Base-by-base conservation (phyloP, 306 rosid species). In the Elaeagnus macrophylla region DNA sequence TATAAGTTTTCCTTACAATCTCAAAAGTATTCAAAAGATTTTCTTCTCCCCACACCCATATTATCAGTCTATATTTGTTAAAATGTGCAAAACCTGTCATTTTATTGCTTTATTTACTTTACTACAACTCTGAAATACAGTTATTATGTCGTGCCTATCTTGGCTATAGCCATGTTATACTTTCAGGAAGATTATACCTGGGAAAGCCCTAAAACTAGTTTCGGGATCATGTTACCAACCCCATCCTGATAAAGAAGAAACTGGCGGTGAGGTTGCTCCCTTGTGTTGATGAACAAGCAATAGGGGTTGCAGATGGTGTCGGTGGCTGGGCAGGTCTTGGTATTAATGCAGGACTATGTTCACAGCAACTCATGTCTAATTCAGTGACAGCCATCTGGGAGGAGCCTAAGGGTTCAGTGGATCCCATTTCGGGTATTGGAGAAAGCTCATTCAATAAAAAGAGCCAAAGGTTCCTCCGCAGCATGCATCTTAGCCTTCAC, bases 241-340 rank as follows among this genome's bases (percentile, higher is more conserved):
- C 25, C 99, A 91, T 68, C 99, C 99, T 3, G 94, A 84, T 54
- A 93, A 91, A 73, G 99, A 93, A 71, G 96, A 87, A 49, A 93
- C 96, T 53, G 99, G 99, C 4, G 99, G 99, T 65, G 99, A 93
- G 78, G 96, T 87, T 60, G 99, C 99, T 57, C 99, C 84, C 80
- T 93, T 93, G 97, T 71, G 72, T 72, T 19, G 88, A 93, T 71
- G 99, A 87, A 74, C 94, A 87, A 48, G 99, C 95, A 19, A 53
- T 93, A 51, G 99, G 99, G 46, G 95, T 93, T 77, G 99, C 99
- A 6, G 99, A 93, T 70, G 99, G 99, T 64, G 99, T 93, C 65
- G 99, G 99, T 67, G 99, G 99, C 57, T 93, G 99, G 99, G 96
- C 99, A 56, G 95, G 87, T 61, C 77, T 66, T 44, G 99, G 96